These are phyloP conservation scores for Acacia crassicarpa DNA, from an alignment of 306 rosid genomes.

Conservation along the genomic window DNA sequence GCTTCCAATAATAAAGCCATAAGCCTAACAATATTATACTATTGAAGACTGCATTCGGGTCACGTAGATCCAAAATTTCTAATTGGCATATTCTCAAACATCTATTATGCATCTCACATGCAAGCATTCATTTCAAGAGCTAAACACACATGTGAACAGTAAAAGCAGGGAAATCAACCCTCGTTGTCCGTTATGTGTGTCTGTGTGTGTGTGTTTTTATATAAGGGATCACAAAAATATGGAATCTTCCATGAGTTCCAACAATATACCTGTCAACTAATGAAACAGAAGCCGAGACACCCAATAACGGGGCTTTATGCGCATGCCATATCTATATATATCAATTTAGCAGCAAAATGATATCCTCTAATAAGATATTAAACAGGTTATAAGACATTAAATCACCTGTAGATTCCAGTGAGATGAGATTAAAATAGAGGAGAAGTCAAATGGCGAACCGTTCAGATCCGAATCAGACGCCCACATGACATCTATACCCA, in stretches of 20 bases:
- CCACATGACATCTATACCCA: constrained; percentile 22
- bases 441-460: constrained; percentile 35
- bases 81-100: neutral
- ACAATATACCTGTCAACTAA: constrained; percentile 18
- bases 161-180: constrained; percentile 23
- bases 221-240: constrained; percentile 3
- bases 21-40: constrained; percentile 16
- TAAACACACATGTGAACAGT: constrained; percentile 32
- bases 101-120: constrained; percentile 37
- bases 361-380: neutral
- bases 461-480: constrained; percentile 31
- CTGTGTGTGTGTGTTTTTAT: neutral
- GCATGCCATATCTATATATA: constrained; percentile 5
- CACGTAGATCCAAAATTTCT: constrained; percentile 7
- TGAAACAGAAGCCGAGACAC: constrained; percentile 33
- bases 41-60: constrained; percentile 23
- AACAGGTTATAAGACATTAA: neutral
- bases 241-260: constrained; percentile 32
- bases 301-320: neutral
- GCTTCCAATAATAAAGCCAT: constrained; percentile 8
- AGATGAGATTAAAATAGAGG: constrained; percentile 25
- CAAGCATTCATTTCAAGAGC: constrained; percentile 39
- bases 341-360: constrained; percentile 25
- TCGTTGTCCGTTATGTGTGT: constrained; percentile 3
- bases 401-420: constrained; percentile 33